These are phyloP conservation scores for Spinellus fusiger DNA, from an alignment of 192 early-diverging fungal species.

Conservation along the genomic window DNA sequence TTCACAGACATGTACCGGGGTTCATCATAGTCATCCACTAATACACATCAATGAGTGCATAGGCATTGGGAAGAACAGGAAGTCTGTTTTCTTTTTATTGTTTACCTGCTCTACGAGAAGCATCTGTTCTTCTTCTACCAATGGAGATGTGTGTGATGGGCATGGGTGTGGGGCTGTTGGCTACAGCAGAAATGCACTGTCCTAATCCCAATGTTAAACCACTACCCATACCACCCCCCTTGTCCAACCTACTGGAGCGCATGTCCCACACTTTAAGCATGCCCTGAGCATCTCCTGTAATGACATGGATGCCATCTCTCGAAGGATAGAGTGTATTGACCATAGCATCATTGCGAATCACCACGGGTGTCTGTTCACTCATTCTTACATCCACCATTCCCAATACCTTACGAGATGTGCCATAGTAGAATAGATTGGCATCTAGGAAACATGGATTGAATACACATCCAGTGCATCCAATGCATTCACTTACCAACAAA, in stretches of 20 bases:
- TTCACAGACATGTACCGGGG: conserved; percentile 84
- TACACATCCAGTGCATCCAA: not conserved
- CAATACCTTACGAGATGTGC: conserved; percentile 70
- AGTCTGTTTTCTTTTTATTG: not conserved
- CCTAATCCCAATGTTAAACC: conserved; percentile 23
- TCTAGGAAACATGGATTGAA: conserved; percentile 35
- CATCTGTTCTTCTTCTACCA: conserved; percentile 37
- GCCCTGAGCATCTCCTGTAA: conserved; percentile 84
- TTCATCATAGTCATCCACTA: conserved; percentile 48
- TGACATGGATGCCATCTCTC: conserved; percentile 62
- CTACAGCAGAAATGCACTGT: conserved; percentile 47
- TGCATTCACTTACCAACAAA: conserved; percentile 49
- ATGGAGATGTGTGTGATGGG: conserved; percentile 74
- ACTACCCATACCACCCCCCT: not conserved
- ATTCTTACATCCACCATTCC: conserved; percentile 55
- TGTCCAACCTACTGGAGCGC: conserved; percentile 47
- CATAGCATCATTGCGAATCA: conserved; percentile 68
- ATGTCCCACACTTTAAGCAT: conserved; percentile 92
- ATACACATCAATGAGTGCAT: not conserved
- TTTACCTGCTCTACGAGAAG: conserved; percentile 32
- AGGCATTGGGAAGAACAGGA: conserved; percentile 6
- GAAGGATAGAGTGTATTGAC: conserved; percentile 77
- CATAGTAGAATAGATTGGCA: conserved; percentile 67
- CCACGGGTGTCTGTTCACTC: conserved; percentile 12
- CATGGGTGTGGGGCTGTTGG: conserved; percentile 63